Percentiles rank a stretch among this genome's conserved stretches.
These are phyloP conservation scores for Talaromyces sp. DNA, from an alignment of 2,329 filamentous ascomycete genomes.

Conservation along the genomic window DNA sequence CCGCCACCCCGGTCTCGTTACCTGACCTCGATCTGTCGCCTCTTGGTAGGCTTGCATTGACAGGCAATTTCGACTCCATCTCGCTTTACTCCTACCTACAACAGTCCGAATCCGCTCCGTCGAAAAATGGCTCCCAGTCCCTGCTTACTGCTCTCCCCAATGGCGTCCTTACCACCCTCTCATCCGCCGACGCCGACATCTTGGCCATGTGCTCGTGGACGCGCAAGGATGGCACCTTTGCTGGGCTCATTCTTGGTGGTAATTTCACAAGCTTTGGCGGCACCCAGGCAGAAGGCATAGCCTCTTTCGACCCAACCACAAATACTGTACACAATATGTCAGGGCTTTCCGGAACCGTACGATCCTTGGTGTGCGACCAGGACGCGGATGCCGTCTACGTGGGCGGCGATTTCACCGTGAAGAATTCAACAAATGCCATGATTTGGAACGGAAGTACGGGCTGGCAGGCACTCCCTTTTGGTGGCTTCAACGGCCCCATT, in stretches of 20 bases:
- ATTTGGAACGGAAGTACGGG: slow-evolving; percentile 65
- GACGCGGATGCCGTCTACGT: slow-evolving; percentile 77
- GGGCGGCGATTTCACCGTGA: slow-evolving; percentile 76
- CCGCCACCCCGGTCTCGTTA: slow-evolving; percentile 30
- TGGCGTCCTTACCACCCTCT: slow-evolving; percentile 70
- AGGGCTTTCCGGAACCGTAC: slow-evolving; percentile 80
- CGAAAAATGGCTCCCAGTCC: slow-evolving; percentile 72
- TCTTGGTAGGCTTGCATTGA: slow-evolving; percentile 77
- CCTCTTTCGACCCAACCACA: slow-evolving; percentile 71
- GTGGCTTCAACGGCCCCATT: slow-evolving; percentile 91
- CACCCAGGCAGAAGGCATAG: slow-evolving; percentile 70
- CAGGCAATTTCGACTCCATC: slow-evolving; percentile 85
- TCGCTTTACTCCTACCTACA: slow-evolving; percentile 83
- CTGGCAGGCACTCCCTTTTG: slow-evolving; percentile 81
- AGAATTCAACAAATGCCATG: slow-evolving; percentile 84
- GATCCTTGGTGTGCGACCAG: slow-evolving; percentile 75
- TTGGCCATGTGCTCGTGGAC: slow-evolving; percentile 80
- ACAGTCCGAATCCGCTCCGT: slow-evolving; percentile 59
- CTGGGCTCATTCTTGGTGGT: slow-evolving; percentile 79
- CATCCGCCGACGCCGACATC: slow-evolving; percentile 77
- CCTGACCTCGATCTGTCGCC: slow-evolving; percentile 63
- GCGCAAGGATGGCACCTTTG: slow-evolving; percentile 58
- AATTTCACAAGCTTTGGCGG: slow-evolving; percentile 91
- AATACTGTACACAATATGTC: slow-evolving; percentile 65
- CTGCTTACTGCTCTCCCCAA: slow-evolving; percentile 80